Base-by-base conservation (phyloP, 345 rosid species). In the Psidium friedrichsthalianum region DNA sequence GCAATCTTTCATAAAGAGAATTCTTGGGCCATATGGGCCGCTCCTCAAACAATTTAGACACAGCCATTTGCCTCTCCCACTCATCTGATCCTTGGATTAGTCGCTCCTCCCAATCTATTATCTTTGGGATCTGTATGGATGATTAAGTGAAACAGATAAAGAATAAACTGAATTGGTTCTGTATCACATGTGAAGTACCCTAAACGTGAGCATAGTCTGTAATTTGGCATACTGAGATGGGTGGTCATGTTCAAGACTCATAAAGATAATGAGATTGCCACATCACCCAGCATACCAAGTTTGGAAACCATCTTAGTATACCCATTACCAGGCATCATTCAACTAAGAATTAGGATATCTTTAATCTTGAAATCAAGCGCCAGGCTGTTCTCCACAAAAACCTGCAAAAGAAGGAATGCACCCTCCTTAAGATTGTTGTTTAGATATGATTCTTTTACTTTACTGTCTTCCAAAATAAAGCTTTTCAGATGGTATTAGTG, bases 21-120 rank as follows among this genome's bases (percentile, higher is more conserved):
- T 88, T 93, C 90, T 96, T 97, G 74, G 94, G 94, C 99, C 99
- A 96, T 90, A 97, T 91, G 85, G 99, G 97, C 54, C 91, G 92
- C 89, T 96, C 96, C 82, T 95, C 95, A 90, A 97, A 97, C 85
- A 97, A 91, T 82, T 94, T 92, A 89, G 97, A 90, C 69, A 97
- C 93, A 80, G 93, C 90, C 89, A 86, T 89, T 85, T 95, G 98
- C 96, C 93, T 92, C 82, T 89, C 88, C 98, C 98, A 94, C 87
- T 93, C 92, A 88, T 88, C 90, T 85, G 98, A 91, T 74, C 90
- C 91, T 82, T 76, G 90, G 84, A 88, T 51, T 85, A 94, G 83
- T 87, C 81, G 86, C 82, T 92, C 93, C 91, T 91, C 95, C 98
- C 95, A 96, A 51, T 94, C 90, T 86, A 94, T 89, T 88, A 90